These are phyloP conservation scores for Calendula officinalis DNA, from an alignment of 129 eudicot species.

Conservation along the genomic window DNA sequence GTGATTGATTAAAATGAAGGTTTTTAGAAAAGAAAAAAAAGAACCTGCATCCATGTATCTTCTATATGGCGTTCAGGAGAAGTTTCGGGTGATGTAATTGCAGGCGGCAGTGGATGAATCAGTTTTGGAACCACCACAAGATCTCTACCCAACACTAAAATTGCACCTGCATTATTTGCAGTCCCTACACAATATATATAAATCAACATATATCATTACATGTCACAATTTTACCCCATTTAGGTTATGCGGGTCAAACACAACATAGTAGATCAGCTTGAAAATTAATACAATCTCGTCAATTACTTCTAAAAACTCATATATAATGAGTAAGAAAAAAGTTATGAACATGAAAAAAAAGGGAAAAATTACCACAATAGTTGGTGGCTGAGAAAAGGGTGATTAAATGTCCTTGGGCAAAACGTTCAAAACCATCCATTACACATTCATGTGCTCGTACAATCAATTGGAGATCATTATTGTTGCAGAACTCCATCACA, in stretches of 20 bases:
- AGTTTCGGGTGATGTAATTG: conserved; percentile 70
- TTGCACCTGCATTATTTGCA: conserved; percentile 93
- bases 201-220: background rate
- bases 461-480: conserved; percentile 92
- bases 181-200: conserved; percentile 48
- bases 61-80: conserved; percentile 84
- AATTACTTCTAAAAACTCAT: no score
- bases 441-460: conserved; percentile 98
- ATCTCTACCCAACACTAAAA: conserved; percentile 88
- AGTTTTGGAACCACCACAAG: conserved; percentile 90
- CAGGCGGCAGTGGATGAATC: conserved; percentile 91
- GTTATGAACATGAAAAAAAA: background rate
- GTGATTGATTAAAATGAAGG: background rate
- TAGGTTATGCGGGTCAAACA: no score
- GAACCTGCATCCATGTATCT: conserved; percentile 97
- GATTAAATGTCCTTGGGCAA: conserved; percentile 93
- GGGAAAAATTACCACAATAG: no score
- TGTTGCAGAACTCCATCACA: conserved; percentile 92
- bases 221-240: background rate
- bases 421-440: conserved; percentile 97
- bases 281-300: no score
- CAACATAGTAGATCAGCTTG: background rate
- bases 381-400: conserved; percentile 89
- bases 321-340: background rate
- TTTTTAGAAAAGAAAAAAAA: background rate